phyloP scores from a whole-genome alignment of 2,329 filamentous ascomycete species.

The Bretziella fagacearum region DNA sequence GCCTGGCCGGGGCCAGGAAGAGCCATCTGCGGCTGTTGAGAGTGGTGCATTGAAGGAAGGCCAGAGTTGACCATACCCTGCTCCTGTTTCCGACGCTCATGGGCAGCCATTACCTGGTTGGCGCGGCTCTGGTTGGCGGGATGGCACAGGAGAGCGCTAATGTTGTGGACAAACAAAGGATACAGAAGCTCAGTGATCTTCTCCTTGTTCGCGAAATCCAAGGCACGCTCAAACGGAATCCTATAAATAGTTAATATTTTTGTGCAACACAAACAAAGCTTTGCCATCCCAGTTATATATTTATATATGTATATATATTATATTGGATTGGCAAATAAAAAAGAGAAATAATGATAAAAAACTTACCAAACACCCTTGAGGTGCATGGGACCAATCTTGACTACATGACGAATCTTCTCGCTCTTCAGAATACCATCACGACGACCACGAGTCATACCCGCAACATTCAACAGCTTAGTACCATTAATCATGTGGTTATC shows the following conservation, averaged over 20 bases:
- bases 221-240: conserved; percentile 94
- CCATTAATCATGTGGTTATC: conserved; percentile 99
- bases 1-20: conserved; percentile 40
- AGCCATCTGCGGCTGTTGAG: conserved; percentile 38
- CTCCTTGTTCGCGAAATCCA: conserved; percentile 98
- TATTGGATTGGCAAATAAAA: conserved; percentile 13
- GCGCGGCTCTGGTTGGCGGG: conserved; percentile 72
- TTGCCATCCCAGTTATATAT: not conserved
- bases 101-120: conserved; percentile 74
- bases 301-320: not conserved
- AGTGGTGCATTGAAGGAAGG: conserved; percentile 50
- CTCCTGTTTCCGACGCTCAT: conserved; percentile 59
- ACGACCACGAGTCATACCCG: conserved; percentile 91
- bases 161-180: conserved; percentile 94
- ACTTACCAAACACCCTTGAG: conserved; percentile 89
- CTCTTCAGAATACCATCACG: conserved; percentile 95
- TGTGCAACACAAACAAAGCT: no score
- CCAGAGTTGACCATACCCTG: conserved; percentile 41
- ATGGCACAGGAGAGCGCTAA: conserved; percentile 82
- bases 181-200: conserved; percentile 95
- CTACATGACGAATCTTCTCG: conserved; percentile 89
- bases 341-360: not conserved
- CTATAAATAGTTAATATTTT: conserved; percentile 27
- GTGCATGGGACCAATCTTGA: conserved; percentile 98
- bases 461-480: conserved; percentile 90